Evolutionary conservation across 1,284 basidiomycete species (phyloP), one percentile per base, ranked within the genome.

Genomic region (Pseudozyma tsukubaensis): DNA sequence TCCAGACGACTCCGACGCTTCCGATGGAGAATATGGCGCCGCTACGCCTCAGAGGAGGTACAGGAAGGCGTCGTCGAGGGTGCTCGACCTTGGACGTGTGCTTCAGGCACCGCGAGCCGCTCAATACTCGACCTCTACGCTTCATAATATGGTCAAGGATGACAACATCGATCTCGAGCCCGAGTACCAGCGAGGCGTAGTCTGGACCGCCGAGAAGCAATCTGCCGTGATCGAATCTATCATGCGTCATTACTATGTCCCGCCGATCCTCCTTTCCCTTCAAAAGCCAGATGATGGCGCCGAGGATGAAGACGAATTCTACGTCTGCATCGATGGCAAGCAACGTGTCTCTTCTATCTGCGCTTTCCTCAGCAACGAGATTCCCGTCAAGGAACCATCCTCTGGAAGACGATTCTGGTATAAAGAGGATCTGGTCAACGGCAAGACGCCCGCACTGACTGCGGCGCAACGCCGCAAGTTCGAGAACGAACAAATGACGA

Each of bases 321-420:
- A 57, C 62, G 73, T 72, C n/a, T 79, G 77, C 50, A 76, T 79
- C 54, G 77, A 79, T 45, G 77, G 77, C 32, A 79, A 79, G 51
- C 76, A 79, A 45, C 71, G 77, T 21, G 48, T 79, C 29, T 77
- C 77, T 19, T 77, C 77, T 10, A 62, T 79, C 43, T 67, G 59
- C 55, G 42, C 42, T 10, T 79, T 79, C 42, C 51, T 77, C 19
- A 50, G 63, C 49, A 74, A 74, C 60, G 18, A 74, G 39, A 70
- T 78, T 19, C 67, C 72, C 7, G 63, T 75, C 50, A 62, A 29
- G 19, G 72, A 76, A 49, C 71, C 76, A 0, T 45, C 48, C 3
- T 62, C 72, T 1, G 56, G 62, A 14, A 44, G 49, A 34, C 58
- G 21, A 29, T 76, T 69, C 56, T 77, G 63, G 63, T 77, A 57